Evolutionary conservation across 352 stramenopile genomes (phyloP), one percentile per base, ranked within the genome.

Genomic region (Pythium angustatum): DNA sequence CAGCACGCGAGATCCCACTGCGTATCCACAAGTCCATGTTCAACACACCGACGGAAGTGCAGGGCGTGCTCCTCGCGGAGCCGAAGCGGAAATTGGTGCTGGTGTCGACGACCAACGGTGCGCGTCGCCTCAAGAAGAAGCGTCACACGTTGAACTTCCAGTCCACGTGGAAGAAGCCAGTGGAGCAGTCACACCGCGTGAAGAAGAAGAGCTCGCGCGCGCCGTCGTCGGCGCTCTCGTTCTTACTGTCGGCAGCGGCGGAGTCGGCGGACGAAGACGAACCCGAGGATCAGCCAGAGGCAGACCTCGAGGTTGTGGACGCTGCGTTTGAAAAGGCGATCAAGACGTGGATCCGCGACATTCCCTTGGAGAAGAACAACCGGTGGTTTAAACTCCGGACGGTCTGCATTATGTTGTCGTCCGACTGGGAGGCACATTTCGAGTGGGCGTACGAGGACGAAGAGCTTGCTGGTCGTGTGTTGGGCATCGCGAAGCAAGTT

Each of bases 11-110:
- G 11, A 90, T 93, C 49, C 81, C 83, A n/a, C 43, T 94, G 27
- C 80, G 82, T 12, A 92, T 94, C 52, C 85, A 94, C 71, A 92
- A 91, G 68, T 81, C 83, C 24, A 90, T 94, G 79, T 91, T 94
- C 47, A 93, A 91, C 61, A 88, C 84, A 49, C 83, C 83, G 15
- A 78, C 73, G 5, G 78, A 90, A 58, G 78, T 94, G 2, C 81
- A 93, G 28, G 83, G 82, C 8, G 79, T 94, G 58, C 45, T 96
- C 24, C 81, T 96, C 51, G 83, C 83, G 1, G 87, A 96, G 45
- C 69, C 78, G 8, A 94, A 91, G 58, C 82, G 85, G n/a, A 94
- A 93, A 55, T 58, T 93, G 21, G 78, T 94, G 69, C 68, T 92
- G 8, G 79, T 96, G 1, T 87, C 85, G 9, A 74, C 58, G 36